Evolutionary conservation across 1,284 basidiomycete genomes (phyloP), one percentile per base, ranked within the genome.

Genomic region (Naganishia sp.): DNA sequence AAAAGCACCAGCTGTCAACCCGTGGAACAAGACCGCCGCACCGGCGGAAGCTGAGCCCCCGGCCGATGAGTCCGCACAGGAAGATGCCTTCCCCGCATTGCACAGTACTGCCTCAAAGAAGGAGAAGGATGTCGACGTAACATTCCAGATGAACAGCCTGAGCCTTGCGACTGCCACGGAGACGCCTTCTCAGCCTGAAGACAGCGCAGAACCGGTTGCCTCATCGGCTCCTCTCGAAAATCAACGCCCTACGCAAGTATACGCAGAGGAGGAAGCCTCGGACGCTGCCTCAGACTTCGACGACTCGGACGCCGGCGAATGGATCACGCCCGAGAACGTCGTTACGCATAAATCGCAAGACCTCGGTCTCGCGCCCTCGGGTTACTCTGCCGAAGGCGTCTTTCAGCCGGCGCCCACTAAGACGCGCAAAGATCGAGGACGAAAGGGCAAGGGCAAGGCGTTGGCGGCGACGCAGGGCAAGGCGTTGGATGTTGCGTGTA

Each of bases 251-350:
- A 51, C 70, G 25, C 75, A 78, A 23, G 70, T 88, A n/a, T 89
- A 85, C 71, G 69, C 63, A 2, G 65, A 68, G 31, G 88, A 89
- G 17, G 89, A 91, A 73, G 88, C 88, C 23, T 68, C 71, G 0
- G 77, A 85, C 53, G 89, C 89, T 50, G 73, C 76, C 28, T 88
- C 89, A 17, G 89, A 91, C 73, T 88, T 87, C 25, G 68, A 72
- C 1, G 77, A 85, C 53, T 76, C 85, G 53, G 90, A 90, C 65
- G 92, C 92, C 72, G 94, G 92, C 6, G 94, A 94, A 74, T 99
- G 96, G 96, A 97, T 99, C 79, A 99, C 94, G 10, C 92, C 93
- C 0, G 82, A 85, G 56, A 99, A 98, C 73, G 88, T 95, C 65
- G 85, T 83, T 23, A 76, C 89, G 56, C 90, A 98, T 82, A 94